These are phyloP conservation scores for Paecilomyces variotii DNA, from an alignment of 2,329 filamentous ascomycete species.

Conservation along the genomic window DNA sequence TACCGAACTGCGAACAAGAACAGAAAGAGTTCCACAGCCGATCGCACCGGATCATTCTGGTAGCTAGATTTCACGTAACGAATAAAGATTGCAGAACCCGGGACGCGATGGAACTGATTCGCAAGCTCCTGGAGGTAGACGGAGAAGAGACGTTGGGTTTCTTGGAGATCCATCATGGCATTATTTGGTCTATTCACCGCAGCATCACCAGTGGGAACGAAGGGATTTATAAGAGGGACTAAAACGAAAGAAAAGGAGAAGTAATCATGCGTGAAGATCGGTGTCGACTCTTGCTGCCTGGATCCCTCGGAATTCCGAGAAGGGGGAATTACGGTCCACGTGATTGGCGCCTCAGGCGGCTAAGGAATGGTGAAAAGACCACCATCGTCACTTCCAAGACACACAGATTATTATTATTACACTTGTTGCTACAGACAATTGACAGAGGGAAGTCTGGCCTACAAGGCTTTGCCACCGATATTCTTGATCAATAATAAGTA, in stretches of 20 bases:
- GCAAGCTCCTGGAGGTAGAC: conserved; percentile 49
- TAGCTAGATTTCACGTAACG: conserved; percentile 96
- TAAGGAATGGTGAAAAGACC: neutral
- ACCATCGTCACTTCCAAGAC: neutral
- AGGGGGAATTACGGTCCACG: neutral
- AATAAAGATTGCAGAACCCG: conserved; percentile 86
- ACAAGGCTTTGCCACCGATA: neutral
- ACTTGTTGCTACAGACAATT: too few relatives aligned
- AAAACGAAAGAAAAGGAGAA: conserved; percentile 1
- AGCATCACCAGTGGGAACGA: conserved; percentile 2
- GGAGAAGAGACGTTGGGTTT: conserved; percentile 46
- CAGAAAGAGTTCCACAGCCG: conserved; percentile 84
- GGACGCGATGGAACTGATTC: conserved; percentile 75
- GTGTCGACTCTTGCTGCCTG: neutral
- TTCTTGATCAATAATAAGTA: neutral
- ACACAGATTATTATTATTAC: too few relatives aligned
- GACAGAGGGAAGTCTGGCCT: too few relatives aligned
- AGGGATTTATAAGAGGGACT: neutral
- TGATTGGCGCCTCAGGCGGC: neutral
- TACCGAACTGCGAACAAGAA: conserved; percentile 95
- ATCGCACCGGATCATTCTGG: conserved; percentile 91
- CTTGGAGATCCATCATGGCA: conserved; percentile 48
- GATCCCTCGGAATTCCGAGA: neutral
- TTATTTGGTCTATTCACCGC: conserved; percentile 3
- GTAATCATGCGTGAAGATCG: neutral